phyloP scores from a whole-genome alignment of 805 yeast species.

The Komagataella pastoris region DNA sequence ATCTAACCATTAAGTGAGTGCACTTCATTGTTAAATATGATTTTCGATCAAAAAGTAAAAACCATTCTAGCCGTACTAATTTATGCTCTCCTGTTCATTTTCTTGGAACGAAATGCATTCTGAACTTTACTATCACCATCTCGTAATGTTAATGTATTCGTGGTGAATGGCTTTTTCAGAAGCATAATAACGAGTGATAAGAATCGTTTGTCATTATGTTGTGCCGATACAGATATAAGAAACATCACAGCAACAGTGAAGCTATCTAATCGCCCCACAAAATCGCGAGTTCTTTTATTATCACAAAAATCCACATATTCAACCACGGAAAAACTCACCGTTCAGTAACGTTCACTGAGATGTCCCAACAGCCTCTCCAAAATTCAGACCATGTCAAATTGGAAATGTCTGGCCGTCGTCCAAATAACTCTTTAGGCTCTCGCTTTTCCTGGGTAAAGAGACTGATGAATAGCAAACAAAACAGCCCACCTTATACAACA shows the following conservation, averaged over 20 bases:
- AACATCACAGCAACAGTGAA: too few species aligned
- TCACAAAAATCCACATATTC: neutral
- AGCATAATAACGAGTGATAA: too few species aligned
- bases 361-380: neutral
- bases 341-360: neutral
- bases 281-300: neutral
- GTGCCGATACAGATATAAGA: too few species aligned
- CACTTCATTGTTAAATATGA: neutral
- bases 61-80: neutral
- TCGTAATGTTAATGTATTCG: too few species aligned
- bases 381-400: neutral
- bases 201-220: too few species aligned
- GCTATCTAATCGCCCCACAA: neutral
- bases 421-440: neutral
- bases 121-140: too few species aligned
- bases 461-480: conserved; percentile 14
- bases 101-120: too few species aligned
- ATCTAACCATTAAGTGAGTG: neutral
- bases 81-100: too few species aligned
- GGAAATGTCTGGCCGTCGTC: neutral
- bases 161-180: too few species aligned
- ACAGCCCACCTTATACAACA: neutral
- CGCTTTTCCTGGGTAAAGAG: conserved; percentile 22
- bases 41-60: neutral
- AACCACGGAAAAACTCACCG: neutral